A percentile compares a stretch with the other conserved stretches of the same genome.
Conservation (phyloP, 768 basidiomycete genomes). For the Trametes sanguinea region DNA sequence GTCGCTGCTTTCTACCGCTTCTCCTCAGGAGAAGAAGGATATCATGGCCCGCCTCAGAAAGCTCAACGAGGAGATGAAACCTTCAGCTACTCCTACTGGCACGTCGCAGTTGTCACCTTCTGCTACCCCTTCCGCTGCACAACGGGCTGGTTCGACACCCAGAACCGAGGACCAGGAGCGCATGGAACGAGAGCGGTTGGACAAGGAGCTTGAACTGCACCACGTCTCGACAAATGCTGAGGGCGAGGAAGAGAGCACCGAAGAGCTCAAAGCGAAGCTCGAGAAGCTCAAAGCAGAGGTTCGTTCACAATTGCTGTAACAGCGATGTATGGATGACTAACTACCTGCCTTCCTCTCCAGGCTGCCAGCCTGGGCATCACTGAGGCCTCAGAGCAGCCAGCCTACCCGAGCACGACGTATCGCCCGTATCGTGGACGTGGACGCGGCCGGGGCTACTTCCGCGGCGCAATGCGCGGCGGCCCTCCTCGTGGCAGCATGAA, state of each 20-base stretch:
- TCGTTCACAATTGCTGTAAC: neutral
- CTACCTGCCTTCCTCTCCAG: slow-evolving; percentile 35
- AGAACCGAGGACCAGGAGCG: slow-evolving; percentile 48
- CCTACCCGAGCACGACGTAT: slow-evolving; percentile 38
- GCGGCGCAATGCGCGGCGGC: slow-evolving; percentile 64
- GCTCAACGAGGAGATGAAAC: slow-evolving; percentile 78
- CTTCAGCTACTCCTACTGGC: slow-evolving; percentile 31
- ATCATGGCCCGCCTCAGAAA: slow-evolving; percentile 77
- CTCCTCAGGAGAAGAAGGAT: slow-evolving; percentile 72
- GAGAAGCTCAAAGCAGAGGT: slow-evolving; percentile 82
- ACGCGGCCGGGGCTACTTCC: slow-evolving; percentile 64
- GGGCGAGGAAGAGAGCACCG: slow-evolving; percentile 57
- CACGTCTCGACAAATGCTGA: slow-evolving; percentile 41
- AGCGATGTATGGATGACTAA: neutral
- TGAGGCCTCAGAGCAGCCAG: slow-evolving; percentile 44
- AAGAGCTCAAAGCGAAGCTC: slow-evolving; percentile 72
- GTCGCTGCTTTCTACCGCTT: slow-evolving; percentile 62
- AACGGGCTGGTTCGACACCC: slow-evolving; percentile 29
- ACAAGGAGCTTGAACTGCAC: slow-evolving; percentile 82
- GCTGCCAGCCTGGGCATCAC: slow-evolving; percentile 75
- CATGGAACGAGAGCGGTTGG: slow-evolving; percentile 66
- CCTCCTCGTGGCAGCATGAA: slow-evolving; percentile 74
- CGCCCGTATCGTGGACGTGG: slow-evolving; percentile 65
- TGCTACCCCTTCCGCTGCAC: slow-evolving; percentile 32
- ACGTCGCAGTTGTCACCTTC: slow-evolving; percentile 33